Percentiles rank a stretch among this genome's conserved stretches.
Conservation (phyloP, 805 yeast genomes). For the Saccharomycopsis olivae region DNA sequence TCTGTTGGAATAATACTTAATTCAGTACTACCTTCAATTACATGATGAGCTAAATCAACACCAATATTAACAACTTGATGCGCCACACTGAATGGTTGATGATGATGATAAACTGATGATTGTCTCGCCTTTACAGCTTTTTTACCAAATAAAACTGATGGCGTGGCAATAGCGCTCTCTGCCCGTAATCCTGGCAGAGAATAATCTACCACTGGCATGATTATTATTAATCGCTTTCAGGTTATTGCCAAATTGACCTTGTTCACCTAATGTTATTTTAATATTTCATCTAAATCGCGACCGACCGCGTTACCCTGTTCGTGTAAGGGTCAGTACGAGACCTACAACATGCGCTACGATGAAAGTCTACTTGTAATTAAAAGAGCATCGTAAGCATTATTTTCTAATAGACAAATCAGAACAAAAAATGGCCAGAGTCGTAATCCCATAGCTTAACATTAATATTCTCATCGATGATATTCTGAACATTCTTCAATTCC, state of each 20-base stretch:
- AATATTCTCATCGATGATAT: background rate
- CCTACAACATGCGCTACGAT: too few relatives aligned
- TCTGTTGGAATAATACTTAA: constrained; percentile 68
- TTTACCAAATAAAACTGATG: background rate
- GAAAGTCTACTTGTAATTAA: too few relatives aligned
- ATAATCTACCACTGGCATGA: background rate
- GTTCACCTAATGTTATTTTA: too few relatives aligned
- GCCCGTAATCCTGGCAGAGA: constrained; percentile 2
- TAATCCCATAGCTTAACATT: background rate
- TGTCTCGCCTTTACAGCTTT: background rate
- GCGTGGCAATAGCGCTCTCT: background rate
- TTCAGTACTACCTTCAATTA: constrained; percentile 68
- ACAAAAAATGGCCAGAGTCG: background rate
- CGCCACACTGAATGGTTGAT: constrained; percentile 56
- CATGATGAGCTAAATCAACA: constrained; percentile 56
- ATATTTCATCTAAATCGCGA: too few relatives aligned
- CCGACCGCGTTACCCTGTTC: too few relatives aligned
- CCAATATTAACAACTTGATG: constrained; percentile 79
- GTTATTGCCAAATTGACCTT: too few relatives aligned
- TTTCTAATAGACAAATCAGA: too few relatives aligned
- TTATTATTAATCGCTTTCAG: too few relatives aligned
- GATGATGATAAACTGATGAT: constrained; percentile 11
- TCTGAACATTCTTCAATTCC: background rate
- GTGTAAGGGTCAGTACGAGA: too few relatives aligned
- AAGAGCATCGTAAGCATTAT: too few relatives aligned